Percentiles rank a stretch among this genome's conserved stretches.
Conservation (phyloP, 2,329 filamentous ascomycete species). For the Fusarium penzigii region DNA sequence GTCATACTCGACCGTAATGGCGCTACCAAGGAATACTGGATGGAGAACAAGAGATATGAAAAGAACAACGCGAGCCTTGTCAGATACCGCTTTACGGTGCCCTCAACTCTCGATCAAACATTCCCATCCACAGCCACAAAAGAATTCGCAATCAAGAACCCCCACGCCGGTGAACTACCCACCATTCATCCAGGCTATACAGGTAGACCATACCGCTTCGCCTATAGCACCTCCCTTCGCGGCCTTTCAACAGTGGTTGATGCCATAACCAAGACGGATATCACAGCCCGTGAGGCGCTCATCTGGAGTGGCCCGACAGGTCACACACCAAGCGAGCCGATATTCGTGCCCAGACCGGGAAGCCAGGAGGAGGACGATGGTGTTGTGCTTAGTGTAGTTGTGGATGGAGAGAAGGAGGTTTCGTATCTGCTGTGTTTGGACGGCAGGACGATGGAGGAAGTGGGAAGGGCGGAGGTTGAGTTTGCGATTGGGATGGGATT, state of each 20-base stretch:
- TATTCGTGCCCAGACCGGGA: slow-evolving; percentile 58
- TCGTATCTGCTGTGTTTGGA: slow-evolving; percentile 69
- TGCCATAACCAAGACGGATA: slow-evolving; percentile 65
- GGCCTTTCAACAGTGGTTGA: slow-evolving; percentile 64
- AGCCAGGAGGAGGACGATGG: slow-evolving; percentile 61
- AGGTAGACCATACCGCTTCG: slow-evolving; percentile 57
- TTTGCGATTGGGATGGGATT: slow-evolving; percentile 65
- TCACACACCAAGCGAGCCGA: slow-evolving; percentile 69
- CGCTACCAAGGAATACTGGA: slow-evolving; percentile 45
- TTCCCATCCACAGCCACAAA: slow-evolving; percentile 31
- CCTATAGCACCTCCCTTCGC: slow-evolving; percentile 58
- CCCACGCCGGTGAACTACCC: slow-evolving; percentile 63
- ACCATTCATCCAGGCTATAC: slow-evolving; percentile 61
- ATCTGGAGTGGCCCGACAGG: slow-evolving; percentile 59
- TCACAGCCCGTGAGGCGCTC: slow-evolving; percentile 49
- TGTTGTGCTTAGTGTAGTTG: slow-evolving; percentile 61
- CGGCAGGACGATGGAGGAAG: slow-evolving; percentile 62
- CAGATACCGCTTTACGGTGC: slow-evolving; percentile 46
- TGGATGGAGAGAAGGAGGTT: slow-evolving; percentile 58
- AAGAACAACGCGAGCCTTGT: slow-evolving; percentile 41
- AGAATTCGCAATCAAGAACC: slow-evolving; percentile 49
- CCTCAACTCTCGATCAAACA: slow-evolving; percentile 18
- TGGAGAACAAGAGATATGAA: slow-evolving; percentile 40
- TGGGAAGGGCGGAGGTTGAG: slow-evolving; percentile 63
- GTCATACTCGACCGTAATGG: slow-evolving; percentile 58